Percentiles rank a stretch among this genome's conserved stretches.
These are phyloP conservation scores for Kazachstania sp. DNA, from an alignment of 1,139 yeast genomes.

Conservation along the genomic window DNA sequence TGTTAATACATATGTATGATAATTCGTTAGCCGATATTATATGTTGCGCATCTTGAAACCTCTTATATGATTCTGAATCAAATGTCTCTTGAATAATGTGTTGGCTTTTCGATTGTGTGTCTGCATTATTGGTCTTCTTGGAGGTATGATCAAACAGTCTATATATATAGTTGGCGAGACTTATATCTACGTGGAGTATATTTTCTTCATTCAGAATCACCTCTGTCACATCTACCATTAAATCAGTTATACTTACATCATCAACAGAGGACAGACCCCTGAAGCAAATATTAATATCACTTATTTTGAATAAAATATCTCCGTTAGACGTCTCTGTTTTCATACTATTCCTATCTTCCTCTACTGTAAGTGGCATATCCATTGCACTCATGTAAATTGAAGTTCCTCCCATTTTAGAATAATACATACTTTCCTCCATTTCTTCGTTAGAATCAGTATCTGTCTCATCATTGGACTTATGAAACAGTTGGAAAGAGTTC, in stretches of 20 bases:
- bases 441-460: slow-evolving; percentile 8
- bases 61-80: slow-evolving; percentile 14
- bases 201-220: slow-evolving; percentile 11
- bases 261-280: slow-evolving; percentile 45
- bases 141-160: background rate
- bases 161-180: background rate
- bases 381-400: slow-evolving; percentile 82
- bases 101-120: background rate
- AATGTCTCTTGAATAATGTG: background rate
- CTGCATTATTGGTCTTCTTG: background rate
- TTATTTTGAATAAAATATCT: slow-evolving; percentile 24
- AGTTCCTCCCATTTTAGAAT: slow-evolving; percentile 61
- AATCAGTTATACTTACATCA: slow-evolving; percentile 31
- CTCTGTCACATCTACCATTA: slow-evolving; percentile 10
- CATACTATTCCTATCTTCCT: background rate
- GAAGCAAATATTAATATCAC: slow-evolving; percentile 37
- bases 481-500: background rate
- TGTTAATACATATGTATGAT: slow-evolving; percentile 7
- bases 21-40: slow-evolving; percentile 9
- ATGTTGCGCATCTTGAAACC: slow-evolving; percentile 23
- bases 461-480: background rate
- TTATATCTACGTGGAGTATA: background rate
- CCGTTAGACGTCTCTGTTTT: slow-evolving; percentile 5
- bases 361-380: slow-evolving; percentile 29
- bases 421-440: slow-evolving; percentile 52